phyloP scores from a whole-genome alignment of 331 rosid genomes.

The Rosa hybrid region DNA sequence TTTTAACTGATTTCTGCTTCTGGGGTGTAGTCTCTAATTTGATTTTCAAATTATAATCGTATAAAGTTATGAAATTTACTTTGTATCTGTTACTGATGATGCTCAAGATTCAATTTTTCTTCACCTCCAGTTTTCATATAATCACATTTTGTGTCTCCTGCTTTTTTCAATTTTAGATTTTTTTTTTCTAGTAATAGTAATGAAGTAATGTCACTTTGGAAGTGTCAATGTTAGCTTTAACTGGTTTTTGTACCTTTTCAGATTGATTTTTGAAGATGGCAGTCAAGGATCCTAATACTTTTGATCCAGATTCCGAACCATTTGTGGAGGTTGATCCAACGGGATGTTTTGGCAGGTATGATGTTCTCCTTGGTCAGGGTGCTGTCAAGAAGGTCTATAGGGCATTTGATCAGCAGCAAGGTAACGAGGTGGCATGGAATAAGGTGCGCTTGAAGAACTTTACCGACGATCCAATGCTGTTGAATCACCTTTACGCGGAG shows the following conservation, averaged over 20 bases:
- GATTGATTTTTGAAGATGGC: constrained; percentile 59
- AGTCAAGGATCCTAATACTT: constrained; percentile 38
- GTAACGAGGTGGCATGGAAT: constrained; percentile 95
- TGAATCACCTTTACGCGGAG: constrained; percentile 70
- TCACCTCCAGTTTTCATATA: neutral
- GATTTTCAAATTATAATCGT: neutral
- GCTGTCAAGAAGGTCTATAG: constrained; percentile 91
- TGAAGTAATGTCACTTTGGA: neutral
- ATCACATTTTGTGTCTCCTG: neutral
- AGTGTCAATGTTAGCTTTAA: neutral
- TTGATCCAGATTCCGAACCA: constrained; percentile 55
- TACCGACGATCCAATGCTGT: constrained; percentile 61
- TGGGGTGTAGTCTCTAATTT: neutral
- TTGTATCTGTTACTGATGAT: neutral
- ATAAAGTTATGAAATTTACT: neutral
- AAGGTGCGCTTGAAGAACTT: constrained; percentile 71
- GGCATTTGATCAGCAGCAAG: constrained; percentile 91
- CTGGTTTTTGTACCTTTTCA: neutral
- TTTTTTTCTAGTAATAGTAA: neutral
- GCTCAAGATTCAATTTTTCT: neutral
- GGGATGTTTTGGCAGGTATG: constrained; percentile 77
- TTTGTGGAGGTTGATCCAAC: constrained; percentile 88
- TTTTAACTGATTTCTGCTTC: neutral
- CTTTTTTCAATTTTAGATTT: neutral
- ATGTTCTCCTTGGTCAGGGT: constrained; percentile 76